Conservation (phyloP, 1,284 basidiomycete genomes). For the Fomitopsis betulina region DNA sequence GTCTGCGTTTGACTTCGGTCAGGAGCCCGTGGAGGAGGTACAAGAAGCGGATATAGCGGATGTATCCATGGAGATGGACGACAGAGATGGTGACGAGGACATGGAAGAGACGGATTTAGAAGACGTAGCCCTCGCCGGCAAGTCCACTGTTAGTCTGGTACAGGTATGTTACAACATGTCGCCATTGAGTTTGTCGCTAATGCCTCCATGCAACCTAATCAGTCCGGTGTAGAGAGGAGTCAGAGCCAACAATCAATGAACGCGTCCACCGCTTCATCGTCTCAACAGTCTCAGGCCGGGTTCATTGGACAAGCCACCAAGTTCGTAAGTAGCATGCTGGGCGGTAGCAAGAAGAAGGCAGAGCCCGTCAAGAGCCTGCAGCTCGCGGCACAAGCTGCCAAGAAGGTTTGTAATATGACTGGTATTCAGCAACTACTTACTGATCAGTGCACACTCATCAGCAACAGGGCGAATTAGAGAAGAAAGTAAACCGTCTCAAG, state of each 20-base stretch:
- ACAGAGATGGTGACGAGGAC: constrained; percentile 21
- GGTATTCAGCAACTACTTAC: not conserved
- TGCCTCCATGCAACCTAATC: constrained; percentile 10
- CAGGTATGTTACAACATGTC: constrained; percentile 35
- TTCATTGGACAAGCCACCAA: constrained; percentile 67
- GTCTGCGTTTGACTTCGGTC: constrained; percentile 5
- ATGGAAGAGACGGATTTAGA: constrained; percentile 35
- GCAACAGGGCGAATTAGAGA: constrained; percentile 85
- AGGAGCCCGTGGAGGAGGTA: constrained; percentile 1
- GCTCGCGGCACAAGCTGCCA: constrained; percentile 76
- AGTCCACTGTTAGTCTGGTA: constrained; percentile 35
- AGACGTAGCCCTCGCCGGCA: constrained; percentile 33
- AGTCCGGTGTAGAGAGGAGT: constrained; percentile 22
- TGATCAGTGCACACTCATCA: constrained; percentile 25
- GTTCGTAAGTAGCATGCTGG: constrained; percentile 57
- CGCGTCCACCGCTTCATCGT: constrained; percentile 45
- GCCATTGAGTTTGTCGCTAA: too few species aligned
- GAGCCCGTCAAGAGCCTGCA: constrained; percentile 80
- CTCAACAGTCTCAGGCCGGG: constrained; percentile 46
- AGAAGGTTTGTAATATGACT: constrained; percentile 56
- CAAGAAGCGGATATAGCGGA: constrained; percentile 18
- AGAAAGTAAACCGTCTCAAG: constrained; percentile 67
- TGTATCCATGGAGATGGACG: constrained; percentile 31
- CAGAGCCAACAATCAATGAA: constrained; percentile 50
- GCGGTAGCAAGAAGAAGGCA: constrained; percentile 63